Base-by-base conservation (phyloP, 2,329 filamentous ascomycete genomes). In the Ophiocordyceps camponoti-saundersi region DNA sequence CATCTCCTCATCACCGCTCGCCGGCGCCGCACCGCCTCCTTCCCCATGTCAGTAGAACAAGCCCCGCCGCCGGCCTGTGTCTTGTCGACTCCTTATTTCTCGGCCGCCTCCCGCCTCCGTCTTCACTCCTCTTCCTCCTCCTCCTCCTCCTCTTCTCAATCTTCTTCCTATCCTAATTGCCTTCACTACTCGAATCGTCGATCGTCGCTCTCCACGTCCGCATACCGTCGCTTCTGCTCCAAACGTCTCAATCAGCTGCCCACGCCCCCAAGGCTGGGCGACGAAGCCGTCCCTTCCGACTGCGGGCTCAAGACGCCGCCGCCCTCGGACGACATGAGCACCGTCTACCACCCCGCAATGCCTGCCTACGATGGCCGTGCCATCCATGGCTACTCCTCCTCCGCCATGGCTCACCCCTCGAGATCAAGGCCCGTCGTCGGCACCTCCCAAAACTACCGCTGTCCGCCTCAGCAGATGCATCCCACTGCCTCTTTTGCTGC, bases 241-340 rank as follows among this genome's bases (percentile, higher is more conserved):
- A 36, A 15, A 16, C 32, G 13, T n/a, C n/a, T n/a, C 32, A 36
- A 36, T 16, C n/a, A 15, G 22, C 49, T 55, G 45, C 54, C 54
- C 40, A 59, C 58, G 51, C 52, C 53, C 26, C 52, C 49, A 36
- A 48, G 52, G 41, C 49, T 54, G 46, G 48, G 47, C 46, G 41
- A 55, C 50, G 48, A 51, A 47, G 48, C 52, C 44, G 46, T 47
- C 36, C 48, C 46, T 40, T 47, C 51, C 46, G 57, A 54, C 48
- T 57, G 58, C 57, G 70, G 72, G 50, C 65, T 74, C 54, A 64
- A 61, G 56, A 73, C 71, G 49, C 72, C 72, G 46, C 72, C 71
- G 40, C 58, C 63, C 52, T 36, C 32, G 15, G 71, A 75, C 62
- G 64, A 67, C 49, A 70, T 77, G 73, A 71, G 66, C 53, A 63